Base-by-base conservation (phyloP, 2,329 filamentous ascomycete genomes). In the Phaeosphaeriaceae sp. region DNA sequence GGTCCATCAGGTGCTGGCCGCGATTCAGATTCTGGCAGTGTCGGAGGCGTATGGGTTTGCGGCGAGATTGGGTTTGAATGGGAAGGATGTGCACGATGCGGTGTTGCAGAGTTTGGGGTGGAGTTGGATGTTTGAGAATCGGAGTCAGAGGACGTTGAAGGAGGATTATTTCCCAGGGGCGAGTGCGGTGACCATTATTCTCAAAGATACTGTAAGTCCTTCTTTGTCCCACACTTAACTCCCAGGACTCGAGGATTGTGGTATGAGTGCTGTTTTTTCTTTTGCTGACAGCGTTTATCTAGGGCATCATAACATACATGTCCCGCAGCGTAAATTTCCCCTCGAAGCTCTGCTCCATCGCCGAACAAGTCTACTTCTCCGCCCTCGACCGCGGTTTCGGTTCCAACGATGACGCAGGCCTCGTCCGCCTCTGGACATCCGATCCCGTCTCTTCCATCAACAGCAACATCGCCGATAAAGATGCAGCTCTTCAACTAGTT, bases 231-330 rank as follows among this genome's bases (percentile, higher is more conserved):
- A 3, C n/a, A 15, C 45, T n/a, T 17, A 4, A 20, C 25, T 31
- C 13, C n/a, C n/a, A n/a, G 3, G 36, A 36, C 7, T 36, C 21
- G n/a, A 15, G 6, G 2, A 13, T 15, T 7, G 2, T 13, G 22
- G 31, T n/a, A n/a, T n/a, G n/a, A n/a, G n/a, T n/a, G n/a, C n/a
- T n/a, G n/a, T n/a, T n/a, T n/a, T n/a, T n/a, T n/a, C n/a, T n/a
- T n/a, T 27, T 49, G 21, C 33, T 40, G 10, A 22, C 10, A 42
- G 13, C 15, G 13, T 3, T 13, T n/a, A n/a, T n/a, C 10, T 44
- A 84, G 69, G 82, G 85, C 50, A 91, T 91, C 75, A 89, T 91
- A 71, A 91, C 88, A 1, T 84, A 86, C 24, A 87, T 87, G 57
- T 87, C 88, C 1, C 80, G 87, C 20, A 79, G 85, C 44, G 76